These are phyloP conservation scores for Spraguea lophii DNA, from an alignment of 371 early-diverging fungal species.

Conservation along the genomic window DNA sequence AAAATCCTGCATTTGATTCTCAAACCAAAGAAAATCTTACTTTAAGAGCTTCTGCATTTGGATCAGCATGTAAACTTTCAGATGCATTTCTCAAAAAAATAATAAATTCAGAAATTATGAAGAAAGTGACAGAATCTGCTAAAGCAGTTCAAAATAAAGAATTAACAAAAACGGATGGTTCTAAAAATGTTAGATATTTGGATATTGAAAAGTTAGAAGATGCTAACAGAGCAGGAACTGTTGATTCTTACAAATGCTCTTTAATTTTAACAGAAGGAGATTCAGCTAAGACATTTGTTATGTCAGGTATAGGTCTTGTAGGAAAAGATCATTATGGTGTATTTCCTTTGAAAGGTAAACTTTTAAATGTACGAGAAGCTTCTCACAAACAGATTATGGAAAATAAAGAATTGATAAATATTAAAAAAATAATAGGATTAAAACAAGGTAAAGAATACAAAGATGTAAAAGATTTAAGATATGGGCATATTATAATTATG, in stretches of 20 bases:
- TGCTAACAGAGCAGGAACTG: slow-evolving; percentile 78
- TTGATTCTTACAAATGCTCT: slow-evolving; percentile 61
- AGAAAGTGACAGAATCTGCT: slow-evolving; percentile 58
- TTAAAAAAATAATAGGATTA: slow-evolving; percentile 87
- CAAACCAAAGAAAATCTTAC: slow-evolving; percentile 98
- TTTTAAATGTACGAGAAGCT: slow-evolving; percentile 91
- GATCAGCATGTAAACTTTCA: slow-evolving; percentile 57
- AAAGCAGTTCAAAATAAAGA: slow-evolving; percentile 60
- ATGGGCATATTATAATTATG: slow-evolving; percentile 97
- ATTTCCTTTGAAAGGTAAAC: slow-evolving; percentile 89
- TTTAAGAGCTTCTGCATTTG: slow-evolving; percentile 58
- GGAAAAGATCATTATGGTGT: slow-evolving; percentile 87
- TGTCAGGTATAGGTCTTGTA: slow-evolving; percentile 71
- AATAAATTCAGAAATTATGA: slow-evolving; percentile 57
- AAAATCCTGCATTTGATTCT: slow-evolving; percentile 93
- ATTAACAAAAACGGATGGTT: slow-evolving; percentile 76
- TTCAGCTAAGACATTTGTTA: slow-evolving; percentile 84
- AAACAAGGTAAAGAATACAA: slow-evolving; percentile 67
- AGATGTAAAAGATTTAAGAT: slow-evolving; percentile 57
- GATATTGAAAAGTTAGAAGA: slow-evolving; percentile 88
- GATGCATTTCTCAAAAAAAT: slow-evolving; percentile 65
- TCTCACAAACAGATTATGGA: slow-evolving; percentile 54
- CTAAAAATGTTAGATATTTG: slow-evolving; percentile 51
- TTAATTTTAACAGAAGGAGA: slow-evolving; percentile 97
- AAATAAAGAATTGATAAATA: slow-evolving; percentile 67